phyloP scores from a whole-genome alignment of 129 eudicot genomes.

The Saposhnikovia divaricata region DNA sequence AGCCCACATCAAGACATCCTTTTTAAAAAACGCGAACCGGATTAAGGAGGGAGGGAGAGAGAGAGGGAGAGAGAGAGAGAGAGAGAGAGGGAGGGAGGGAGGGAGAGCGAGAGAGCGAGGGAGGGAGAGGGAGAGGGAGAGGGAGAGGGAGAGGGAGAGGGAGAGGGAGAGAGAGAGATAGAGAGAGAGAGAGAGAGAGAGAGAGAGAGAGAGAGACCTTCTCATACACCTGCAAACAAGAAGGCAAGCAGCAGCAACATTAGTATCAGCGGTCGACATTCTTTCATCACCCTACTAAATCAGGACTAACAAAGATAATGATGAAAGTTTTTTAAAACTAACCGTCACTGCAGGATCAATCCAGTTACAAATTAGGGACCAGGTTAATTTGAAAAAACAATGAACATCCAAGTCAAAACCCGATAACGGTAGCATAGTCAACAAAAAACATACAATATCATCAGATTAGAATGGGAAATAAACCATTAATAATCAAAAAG shows the following conservation, averaged over 20 bases:
- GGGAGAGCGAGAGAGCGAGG: background rate
- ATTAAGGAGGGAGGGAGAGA: background rate
- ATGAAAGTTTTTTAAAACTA: slow-evolving; percentile 14
- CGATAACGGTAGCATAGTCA: background rate
- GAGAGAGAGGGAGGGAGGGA: background rate
- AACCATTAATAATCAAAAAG: background rate
- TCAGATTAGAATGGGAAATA: background rate
- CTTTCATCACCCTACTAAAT: slow-evolving; percentile 1
- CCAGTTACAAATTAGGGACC: slow-evolving; percentile 16
- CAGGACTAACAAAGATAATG: background rate
- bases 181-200: background rate
- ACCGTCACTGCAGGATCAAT: slow-evolving; percentile 61
- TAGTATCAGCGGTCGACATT: background rate
- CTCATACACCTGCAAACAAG: slow-evolving; percentile 62
- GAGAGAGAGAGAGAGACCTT: slow-evolving; percentile 34
- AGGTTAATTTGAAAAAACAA: slow-evolving; percentile 16
- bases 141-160: background rate
- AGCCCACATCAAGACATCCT: background rate
- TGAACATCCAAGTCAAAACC: slow-evolving; percentile 1
- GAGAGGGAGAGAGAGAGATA: background rate
- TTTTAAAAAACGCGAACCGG: background rate
- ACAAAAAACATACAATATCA: background rate
- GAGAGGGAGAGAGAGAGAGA: background rate
- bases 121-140: background rate
- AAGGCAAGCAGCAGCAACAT: background rate